Conservation (phyloP, 2,329 filamentous ascomycete species). For the Cladosporium sp. region DNA sequence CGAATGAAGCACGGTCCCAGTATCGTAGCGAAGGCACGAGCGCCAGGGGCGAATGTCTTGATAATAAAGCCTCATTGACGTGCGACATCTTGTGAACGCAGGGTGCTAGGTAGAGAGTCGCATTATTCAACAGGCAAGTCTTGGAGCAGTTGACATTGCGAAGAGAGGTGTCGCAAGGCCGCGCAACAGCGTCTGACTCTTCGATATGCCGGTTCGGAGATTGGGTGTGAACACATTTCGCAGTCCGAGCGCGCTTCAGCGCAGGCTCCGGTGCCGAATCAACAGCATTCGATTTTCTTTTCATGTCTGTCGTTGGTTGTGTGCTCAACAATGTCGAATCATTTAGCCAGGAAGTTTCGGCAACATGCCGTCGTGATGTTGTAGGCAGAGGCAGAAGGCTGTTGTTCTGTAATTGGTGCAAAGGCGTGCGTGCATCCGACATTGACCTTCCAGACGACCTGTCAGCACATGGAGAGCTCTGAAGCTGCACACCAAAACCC, state of each 20-base stretch:
- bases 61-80: slow-evolving; percentile 26
- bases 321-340: too few relatives aligned
- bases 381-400: not conserved
- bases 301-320: not conserved
- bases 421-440: not conserved
- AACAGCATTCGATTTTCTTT: not conserved
- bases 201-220: not conserved
- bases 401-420: not conserved
- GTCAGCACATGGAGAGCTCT: not conserved
- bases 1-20: slow-evolving; percentile 30
- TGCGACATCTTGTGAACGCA: slow-evolving; percentile 29
- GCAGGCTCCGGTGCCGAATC: not conserved
- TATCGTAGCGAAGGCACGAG: slow-evolving; percentile 17
- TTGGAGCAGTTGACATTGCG: not conserved
- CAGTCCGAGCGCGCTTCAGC: not conserved
- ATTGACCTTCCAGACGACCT: not conserved
- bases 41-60: slow-evolving; percentile 16
- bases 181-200: not conserved
- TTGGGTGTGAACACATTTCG: not conserved
- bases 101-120: slow-evolving; percentile 24
- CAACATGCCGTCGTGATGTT: not conserved
- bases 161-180: not conserved
- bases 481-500: not conserved
- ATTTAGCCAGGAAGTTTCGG: not conserved
- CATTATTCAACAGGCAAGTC: not conserved